phyloP scores from a whole-genome alignment of 306 rosid species.

The Prunus davidiana region DNA sequence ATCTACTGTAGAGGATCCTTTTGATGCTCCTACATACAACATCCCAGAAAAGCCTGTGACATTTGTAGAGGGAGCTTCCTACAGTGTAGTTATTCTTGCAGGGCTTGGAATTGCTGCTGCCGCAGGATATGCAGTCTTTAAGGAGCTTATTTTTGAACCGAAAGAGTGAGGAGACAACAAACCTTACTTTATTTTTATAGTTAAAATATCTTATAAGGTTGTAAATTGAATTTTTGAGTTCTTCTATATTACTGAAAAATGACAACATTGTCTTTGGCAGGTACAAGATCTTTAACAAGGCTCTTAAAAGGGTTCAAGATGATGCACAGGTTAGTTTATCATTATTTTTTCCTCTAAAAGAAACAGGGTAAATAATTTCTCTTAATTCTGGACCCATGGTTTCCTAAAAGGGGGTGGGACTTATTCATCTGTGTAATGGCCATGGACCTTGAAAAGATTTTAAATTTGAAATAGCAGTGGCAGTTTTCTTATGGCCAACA shows the following conservation, averaged over 20 bases:
- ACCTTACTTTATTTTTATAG: neutral
- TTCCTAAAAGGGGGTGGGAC: neutral
- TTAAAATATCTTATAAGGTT: neutral
- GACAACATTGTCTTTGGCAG: constrained; percentile 30
- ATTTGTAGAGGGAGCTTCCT: constrained; percentile 84
- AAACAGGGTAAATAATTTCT: neutral
- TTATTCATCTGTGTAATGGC: neutral
- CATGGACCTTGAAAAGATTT: neutral
- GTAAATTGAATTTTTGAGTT: constrained; percentile 6
- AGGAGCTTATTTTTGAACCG: constrained; percentile 91
- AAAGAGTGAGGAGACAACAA: constrained; percentile 64
- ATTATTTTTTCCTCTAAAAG: neutral
- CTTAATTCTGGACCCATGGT: neutral
- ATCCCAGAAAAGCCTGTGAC: constrained; percentile 93
- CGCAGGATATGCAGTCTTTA: constrained; percentile 92
- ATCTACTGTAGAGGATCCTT: constrained; percentile 79
- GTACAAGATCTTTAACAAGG: constrained; percentile 77
- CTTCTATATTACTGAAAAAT: constrained; percentile 8
- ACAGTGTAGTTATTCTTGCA: constrained; percentile 67
- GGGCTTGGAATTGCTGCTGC: constrained; percentile 85
- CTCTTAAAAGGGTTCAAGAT: constrained; percentile 87
- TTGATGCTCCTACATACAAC: constrained; percentile 79
- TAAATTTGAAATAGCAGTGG: neutral
- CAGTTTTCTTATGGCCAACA: neutral
- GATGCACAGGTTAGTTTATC: constrained; percentile 61